A percentile compares a stretch with the other conserved stretches of the same genome.
phyloP scores from a whole-genome alignment of 2,329 filamentous ascomycete species.

The Xylariaceae sp. region DNA sequence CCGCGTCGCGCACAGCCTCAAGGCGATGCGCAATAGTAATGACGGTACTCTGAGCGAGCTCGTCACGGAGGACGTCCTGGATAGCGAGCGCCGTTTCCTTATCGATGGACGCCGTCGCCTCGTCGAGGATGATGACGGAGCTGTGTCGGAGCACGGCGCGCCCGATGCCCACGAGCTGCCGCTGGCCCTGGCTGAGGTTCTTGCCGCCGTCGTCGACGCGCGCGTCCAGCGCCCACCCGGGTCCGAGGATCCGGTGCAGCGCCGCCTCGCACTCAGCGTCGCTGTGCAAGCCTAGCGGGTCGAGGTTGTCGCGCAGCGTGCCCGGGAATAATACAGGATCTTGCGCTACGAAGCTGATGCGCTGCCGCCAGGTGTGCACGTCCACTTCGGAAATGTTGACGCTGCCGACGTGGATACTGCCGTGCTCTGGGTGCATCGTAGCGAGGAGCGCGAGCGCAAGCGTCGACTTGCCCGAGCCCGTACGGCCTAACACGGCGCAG shows the following conservation, averaged over 20 bases:
- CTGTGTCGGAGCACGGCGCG: conserved; percentile 66
- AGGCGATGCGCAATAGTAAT: conserved; percentile 72
- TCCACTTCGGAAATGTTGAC: conserved; percentile 60
- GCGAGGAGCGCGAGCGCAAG: conserved; percentile 65
- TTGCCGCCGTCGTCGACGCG: conserved; percentile 65
- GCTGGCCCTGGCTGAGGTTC: conserved; percentile 68
- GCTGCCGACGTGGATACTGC: conserved; percentile 60
- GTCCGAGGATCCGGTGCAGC: conserved; percentile 65
- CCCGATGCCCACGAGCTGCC: conserved; percentile 67
- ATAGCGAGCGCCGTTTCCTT: conserved; percentile 63
- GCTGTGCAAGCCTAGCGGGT: conserved; percentile 67
- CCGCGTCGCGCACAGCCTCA: conserved; percentile 66
- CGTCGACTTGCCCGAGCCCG: conserved; percentile 87
- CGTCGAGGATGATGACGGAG: conserved; percentile 68
- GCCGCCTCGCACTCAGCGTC: conserved; percentile 57
- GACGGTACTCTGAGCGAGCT: conserved; percentile 63
- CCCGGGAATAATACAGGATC: conserved; percentile 68
- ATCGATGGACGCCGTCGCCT: conserved; percentile 70
- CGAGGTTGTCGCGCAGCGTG: conserved; percentile 68
- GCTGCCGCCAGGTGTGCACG: conserved; percentile 61
- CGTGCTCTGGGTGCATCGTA: conserved; percentile 58
- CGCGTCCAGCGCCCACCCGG: conserved; percentile 55
- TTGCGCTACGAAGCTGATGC: conserved; percentile 69
- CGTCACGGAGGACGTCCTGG: conserved; percentile 62
- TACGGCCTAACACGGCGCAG: conserved; percentile 77